Conservation (phyloP, 495 filamentous ascomycete species). For the Xylaria sp. region DNA sequence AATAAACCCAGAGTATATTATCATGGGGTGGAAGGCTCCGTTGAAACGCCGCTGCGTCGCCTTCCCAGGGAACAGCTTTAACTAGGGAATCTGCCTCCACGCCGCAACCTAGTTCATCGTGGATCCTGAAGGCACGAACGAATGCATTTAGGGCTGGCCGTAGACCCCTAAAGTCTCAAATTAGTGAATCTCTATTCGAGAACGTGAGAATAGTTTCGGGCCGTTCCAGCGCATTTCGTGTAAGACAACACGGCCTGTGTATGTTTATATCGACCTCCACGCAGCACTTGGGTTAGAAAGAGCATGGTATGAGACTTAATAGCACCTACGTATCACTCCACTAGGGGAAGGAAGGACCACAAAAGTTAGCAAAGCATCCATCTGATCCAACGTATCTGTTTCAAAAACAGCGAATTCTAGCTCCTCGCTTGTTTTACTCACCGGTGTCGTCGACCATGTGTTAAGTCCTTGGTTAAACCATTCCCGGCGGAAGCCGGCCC, state of each 20-base stretch:
- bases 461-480: not conserved
- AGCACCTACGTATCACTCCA: not conserved
- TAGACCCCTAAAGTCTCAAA: not conserved
- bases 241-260: not conserved
- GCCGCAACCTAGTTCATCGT: not conserved
- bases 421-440: not conserved
- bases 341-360: not conserved
- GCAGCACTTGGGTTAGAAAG: not conserved
- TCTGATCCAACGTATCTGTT: not conserved
- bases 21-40: not conserved
- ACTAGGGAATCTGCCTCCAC: not conserved
- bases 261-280: not conserved
- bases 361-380: conserved; percentile 6
- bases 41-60: not conserved
- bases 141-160: not conserved
- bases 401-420: not conserved
- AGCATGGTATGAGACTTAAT: not conserved
- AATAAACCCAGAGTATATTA: not conserved
- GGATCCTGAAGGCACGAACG: not conserved
- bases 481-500: not conserved
- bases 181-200: not conserved
- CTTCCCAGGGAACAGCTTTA: not conserved
- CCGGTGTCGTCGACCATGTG: not conserved
- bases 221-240: not conserved
- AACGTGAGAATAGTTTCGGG: not conserved